Evolutionary conservation across 1,284 basidiomycete species (phyloP), one percentile per base, ranked within the genome.

Genomic region (Fomes fomentarius): DNA sequence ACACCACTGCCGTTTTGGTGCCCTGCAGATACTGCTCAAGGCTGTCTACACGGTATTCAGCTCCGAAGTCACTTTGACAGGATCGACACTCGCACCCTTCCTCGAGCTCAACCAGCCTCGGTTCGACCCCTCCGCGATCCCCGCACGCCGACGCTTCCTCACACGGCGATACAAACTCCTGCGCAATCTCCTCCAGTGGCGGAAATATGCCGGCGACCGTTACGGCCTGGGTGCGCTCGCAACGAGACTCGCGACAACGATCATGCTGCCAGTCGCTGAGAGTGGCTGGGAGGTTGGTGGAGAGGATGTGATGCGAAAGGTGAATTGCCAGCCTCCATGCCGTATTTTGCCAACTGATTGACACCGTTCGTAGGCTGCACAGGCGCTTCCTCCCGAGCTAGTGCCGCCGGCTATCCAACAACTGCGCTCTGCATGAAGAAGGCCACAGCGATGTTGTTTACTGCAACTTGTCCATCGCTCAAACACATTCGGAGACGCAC

Each of bases 261-360:
- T 80, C 56, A 77, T 96, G 44, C 63, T 90, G 42, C 84, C 84
- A 1, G 77, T 93, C 17, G 83, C 94, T 5, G 81, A 85, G 57
- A 82, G 79, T 50, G 89, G 89, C 5, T 97, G 95, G 95, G 90
- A 93, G 30, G 89, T 92, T 28, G 94, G 95, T 14, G 94, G 93
- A 1, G 82, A 88, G 66, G 84, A 85, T 44, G 74, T 85, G 56
- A 78, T 85, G 55, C 73, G 73, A 45, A 84, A 84, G 80, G 93
- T 92, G 57, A 66, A 75, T 69, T 46, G 39, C 8, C 6, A 12
- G 19, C 43, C 11, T 33, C 40, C 44, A 43, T 31, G 49, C 46
- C 46, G 28, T 40, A 33, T 37, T 25, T 54, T 41, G 30, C 35
- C 26, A 46, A 14, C 30, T 52, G 35, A 50, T 47, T 26, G 47